phyloP scores from a whole-genome alignment of 805 yeast species.

The Saturnispora silvae region DNA sequence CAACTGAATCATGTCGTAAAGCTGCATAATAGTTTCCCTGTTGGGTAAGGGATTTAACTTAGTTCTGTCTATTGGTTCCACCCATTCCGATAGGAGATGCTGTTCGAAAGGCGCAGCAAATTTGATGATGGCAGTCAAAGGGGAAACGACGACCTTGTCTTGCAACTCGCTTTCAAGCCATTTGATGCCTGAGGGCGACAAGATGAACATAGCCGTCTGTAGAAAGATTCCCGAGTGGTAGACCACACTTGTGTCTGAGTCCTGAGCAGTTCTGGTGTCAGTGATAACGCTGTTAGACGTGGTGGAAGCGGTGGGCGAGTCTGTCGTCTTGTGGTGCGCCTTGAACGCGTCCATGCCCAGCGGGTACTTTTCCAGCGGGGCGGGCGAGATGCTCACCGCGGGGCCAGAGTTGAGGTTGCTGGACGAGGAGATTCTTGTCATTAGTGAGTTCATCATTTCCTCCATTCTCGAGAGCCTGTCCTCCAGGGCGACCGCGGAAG shows the following conservation, averaged over 20 bases:
- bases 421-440: constrained; percentile 5
- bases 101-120: constrained; percentile 15
- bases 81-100: constrained; percentile 22
- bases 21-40: constrained; percentile 13
- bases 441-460: constrained; percentile 21
- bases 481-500: constrained; percentile 14
- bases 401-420: not conserved
- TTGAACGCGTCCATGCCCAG: not conserved
- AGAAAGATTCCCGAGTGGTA: constrained; percentile 8
- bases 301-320: not conserved
- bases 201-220: constrained; percentile 30
- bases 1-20: constrained; percentile 12
- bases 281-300: not conserved
- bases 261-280: not conserved
- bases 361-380: not conserved
- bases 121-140: constrained; percentile 19
- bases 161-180: constrained; percentile 27
- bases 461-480: constrained; percentile 27
- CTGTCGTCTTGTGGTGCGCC: not conserved
- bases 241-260: not conserved
- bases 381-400: not conserved
- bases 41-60: constrained; percentile 25
- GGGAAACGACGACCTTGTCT: constrained; percentile 13
- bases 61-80: constrained; percentile 23
- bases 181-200: constrained; percentile 30